These are phyloP conservation scores for Gremmenia infestans DNA, from an alignment of 2,329 filamentous ascomycete species.

Conservation along the genomic window DNA sequence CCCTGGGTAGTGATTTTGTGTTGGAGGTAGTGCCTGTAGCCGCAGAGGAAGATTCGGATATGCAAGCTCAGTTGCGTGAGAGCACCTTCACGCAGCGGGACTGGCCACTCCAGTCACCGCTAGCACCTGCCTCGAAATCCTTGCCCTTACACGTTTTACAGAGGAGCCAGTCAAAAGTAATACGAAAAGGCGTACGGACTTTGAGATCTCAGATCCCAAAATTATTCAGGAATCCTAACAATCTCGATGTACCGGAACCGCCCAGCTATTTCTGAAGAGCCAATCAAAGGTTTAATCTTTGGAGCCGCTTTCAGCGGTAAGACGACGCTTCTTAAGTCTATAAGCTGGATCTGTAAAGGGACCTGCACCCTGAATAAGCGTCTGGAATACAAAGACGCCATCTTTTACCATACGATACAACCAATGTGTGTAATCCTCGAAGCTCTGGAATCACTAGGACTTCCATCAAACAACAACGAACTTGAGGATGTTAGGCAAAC, in stretches of 20 bases:
- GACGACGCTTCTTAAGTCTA: background rate
- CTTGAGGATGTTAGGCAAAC: background rate
- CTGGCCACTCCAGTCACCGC: no score
- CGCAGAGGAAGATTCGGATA: background rate
- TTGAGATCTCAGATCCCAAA: background rate
- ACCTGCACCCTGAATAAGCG: constrained; percentile 38
- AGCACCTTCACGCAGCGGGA: background rate
- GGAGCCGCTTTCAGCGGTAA: background rate
- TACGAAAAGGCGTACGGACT: background rate
- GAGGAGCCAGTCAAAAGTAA: background rate
- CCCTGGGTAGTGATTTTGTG: no score
- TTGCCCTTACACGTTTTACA: background rate
- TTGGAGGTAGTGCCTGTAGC: background rate
- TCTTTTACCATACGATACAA: constrained; percentile 66
- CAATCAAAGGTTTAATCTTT: background rate
- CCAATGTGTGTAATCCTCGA: constrained; percentile 66
- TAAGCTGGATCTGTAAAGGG: background rate
- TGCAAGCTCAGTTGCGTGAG: background rate
- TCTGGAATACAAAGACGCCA: constrained; percentile 66
- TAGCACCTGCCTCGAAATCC: no score
- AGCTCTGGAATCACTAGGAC: constrained; percentile 65
- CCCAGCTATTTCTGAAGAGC: background rate
- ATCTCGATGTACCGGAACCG: background rate
- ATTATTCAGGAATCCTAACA: background rate
- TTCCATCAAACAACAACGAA: constrained; percentile 50